Conservation (phyloP, 2,329 filamentous ascomycete genomes). For the Didymella keratinophila region DNA sequence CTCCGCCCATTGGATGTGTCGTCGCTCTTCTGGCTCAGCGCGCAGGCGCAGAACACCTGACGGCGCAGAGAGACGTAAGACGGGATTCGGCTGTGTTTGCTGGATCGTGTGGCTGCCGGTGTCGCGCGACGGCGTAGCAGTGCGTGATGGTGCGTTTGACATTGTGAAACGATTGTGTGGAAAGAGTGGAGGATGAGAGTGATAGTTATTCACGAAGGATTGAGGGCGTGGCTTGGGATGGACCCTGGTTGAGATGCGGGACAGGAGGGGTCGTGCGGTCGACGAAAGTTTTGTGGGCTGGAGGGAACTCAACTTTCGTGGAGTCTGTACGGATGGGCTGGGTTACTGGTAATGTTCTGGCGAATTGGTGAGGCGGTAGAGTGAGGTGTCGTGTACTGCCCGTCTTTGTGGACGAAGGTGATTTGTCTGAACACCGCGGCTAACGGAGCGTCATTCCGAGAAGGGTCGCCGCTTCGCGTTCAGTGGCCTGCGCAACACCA, state of each 20-base stretch:
- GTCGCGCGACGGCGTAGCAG: conserved; percentile 29
- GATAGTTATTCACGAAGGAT: not conserved
- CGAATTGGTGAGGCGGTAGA: not conserved
- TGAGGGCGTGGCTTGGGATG: conserved; percentile 5
- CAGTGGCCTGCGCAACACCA: conserved; percentile 17
- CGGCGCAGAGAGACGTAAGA: conserved; percentile 45
- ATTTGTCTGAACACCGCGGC: conserved; percentile 34
- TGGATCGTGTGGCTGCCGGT: conserved; percentile 39
- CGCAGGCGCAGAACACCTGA: conserved; percentile 53
- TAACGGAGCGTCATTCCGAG: conserved; percentile 15
- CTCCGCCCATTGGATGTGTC: conserved; percentile 89
- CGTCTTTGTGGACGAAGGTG: conserved; percentile 48
- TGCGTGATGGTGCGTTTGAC: conserved; percentile 29
- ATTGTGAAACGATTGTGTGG: conserved; percentile 3
- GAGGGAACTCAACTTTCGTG: not conserved
- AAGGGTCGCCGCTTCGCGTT: conserved; percentile 9
- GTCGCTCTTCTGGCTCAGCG: conserved; percentile 53
- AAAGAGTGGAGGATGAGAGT: not conserved
- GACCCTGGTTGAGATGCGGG: conserved; percentile 13
- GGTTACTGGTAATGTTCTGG: not conserved
- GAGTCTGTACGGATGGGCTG: not conserved
- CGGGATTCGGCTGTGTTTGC: conserved; percentile 38
- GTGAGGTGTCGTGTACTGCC: conserved; percentile 30
- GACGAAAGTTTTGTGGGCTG: not conserved
- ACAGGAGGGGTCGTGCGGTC: conserved; percentile 10